These are phyloP conservation scores for Candida albicans DNA, from an alignment of 1,139 yeast genomes.

Conservation along the genomic window DNA sequence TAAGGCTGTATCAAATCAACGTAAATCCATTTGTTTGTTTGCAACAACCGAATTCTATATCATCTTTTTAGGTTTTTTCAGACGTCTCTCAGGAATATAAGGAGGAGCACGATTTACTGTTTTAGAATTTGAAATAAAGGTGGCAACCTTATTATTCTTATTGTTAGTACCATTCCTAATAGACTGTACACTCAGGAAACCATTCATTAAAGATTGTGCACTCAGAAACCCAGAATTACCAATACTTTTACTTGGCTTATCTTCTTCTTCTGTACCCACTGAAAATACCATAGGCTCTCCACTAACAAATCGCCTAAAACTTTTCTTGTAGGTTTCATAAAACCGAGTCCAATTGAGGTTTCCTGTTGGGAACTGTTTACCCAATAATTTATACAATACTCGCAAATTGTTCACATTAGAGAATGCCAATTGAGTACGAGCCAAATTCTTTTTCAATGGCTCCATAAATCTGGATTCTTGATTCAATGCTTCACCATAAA, in stretches of 20 bases:
- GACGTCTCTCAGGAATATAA: conserved; percentile 26
- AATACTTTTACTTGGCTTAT: neutral
- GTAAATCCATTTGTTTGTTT: no score
- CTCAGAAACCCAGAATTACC: neutral
- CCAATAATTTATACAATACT: conserved; percentile 20
- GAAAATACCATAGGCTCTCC: conserved; percentile 12
- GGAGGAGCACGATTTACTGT: conserved; percentile 24
- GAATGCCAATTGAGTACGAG: conserved; percentile 21
- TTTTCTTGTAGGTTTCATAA: conserved; percentile 42
- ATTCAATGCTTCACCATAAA: conserved; percentile 25
- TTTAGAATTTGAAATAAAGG: neutral
- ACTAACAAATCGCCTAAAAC: conserved; percentile 14
- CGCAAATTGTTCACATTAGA: conserved; percentile 15
- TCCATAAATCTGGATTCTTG: conserved; percentile 34
- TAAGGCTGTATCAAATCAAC: no score
- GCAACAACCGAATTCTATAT: no score
- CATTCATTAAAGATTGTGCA: neutral
- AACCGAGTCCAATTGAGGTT: conserved; percentile 65
- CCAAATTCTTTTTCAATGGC: conserved; percentile 6
- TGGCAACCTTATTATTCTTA: no score
- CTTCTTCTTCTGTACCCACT: neutral
- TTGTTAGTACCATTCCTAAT: neutral
- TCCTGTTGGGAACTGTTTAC: conserved; percentile 9
- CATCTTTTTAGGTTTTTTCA: conserved; percentile 1
- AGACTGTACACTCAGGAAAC: neutral